phyloP scores from a whole-genome alignment of 164 flowering plant genomes.

The Kingdonia uniflora region DNA sequence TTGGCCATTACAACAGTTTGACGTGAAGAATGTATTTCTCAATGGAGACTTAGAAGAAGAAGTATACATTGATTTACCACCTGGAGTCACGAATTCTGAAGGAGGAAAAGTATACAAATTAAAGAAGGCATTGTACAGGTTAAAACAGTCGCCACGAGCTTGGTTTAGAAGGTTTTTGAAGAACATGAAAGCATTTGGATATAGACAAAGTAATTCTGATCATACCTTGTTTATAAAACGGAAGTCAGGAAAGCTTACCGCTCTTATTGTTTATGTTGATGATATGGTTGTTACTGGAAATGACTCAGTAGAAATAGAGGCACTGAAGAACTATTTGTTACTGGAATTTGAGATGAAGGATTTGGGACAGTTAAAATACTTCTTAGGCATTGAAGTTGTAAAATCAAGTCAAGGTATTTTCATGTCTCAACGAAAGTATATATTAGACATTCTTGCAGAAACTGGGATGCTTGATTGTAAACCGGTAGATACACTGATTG shows the following conservation, averaged over 20 bases:
- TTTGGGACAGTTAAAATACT: constrained; percentile 1
- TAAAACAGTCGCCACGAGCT: neutral
- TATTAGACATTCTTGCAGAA: neutral
- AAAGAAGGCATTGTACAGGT: neutral
- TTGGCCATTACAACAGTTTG: constrained; percentile 1
- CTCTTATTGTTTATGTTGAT: neutral
- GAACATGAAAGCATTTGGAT: neutral
- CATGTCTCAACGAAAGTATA: neutral
- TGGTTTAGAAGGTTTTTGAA: neutral
- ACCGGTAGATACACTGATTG: neutral
- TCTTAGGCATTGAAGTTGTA: constrained; percentile 4
- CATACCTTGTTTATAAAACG: constrained; percentile 2
- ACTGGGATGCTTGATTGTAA: neutral
- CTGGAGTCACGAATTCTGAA: neutral
- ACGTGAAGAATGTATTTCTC: constrained; percentile 3
- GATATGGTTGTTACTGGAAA: constrained; percentile 1
- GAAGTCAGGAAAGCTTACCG: neutral
- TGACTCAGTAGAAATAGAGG: neutral
- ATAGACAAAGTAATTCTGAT: neutral
- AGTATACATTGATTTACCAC: neutral
- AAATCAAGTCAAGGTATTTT: constrained; percentile 1
- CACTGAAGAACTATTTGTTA: neutral
- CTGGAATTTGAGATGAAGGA: neutral
- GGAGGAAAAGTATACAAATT: neutral
- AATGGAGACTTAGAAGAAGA: neutral